phyloP scores from a whole-genome alignment of 495 filamentous ascomycete species.

The Daldinia decipiens region DNA sequence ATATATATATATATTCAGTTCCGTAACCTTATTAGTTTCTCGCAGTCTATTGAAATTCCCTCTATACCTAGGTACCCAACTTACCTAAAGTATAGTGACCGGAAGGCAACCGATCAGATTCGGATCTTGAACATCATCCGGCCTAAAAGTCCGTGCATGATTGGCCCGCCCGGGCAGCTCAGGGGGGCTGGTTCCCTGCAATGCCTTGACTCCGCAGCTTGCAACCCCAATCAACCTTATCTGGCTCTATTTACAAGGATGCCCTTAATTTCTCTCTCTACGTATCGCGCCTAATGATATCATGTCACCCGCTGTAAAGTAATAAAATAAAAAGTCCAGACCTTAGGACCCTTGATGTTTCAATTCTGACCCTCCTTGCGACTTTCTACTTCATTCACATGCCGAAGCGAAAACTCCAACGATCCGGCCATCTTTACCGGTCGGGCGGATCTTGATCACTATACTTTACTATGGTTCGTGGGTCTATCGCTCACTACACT shows the following conservation, averaged over 20 bases:
- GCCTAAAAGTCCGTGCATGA: conserved; percentile 13
- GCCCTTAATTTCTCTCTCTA: conserved; percentile 6
- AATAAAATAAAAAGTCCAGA: conserved; percentile 21
- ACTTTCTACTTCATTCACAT: conserved; percentile 26
- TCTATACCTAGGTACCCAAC: background rate
- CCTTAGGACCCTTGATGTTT: conserved; percentile 34
- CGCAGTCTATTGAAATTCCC: too few species aligned
- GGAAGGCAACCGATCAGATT: conserved; percentile 21
- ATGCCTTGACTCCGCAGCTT: conserved; percentile 20
- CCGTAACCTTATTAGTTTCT: too few species aligned
- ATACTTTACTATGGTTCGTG: conserved; percentile 37
- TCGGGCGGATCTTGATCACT: conserved; percentile 28
- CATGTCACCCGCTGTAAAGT: conserved; percentile 7
- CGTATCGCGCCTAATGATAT: conserved; percentile 29
- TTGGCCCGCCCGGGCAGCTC: conserved; percentile 21
- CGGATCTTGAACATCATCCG: conserved; percentile 45
- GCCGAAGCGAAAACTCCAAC: conserved; percentile 35
- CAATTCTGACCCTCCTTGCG: conserved; percentile 18
- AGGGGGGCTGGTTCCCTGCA: conserved; percentile 13
- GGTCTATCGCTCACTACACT: conserved; percentile 7
- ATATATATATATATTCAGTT: too few species aligned
- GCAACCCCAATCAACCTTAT: conserved; percentile 26
- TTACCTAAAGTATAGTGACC: background rate
- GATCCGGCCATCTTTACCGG: conserved; percentile 31
- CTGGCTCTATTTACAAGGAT: conserved; percentile 2